phyloP scores from a whole-genome alignment of 1,284 basidiomycete species.

The Boletus mariae region DNA sequence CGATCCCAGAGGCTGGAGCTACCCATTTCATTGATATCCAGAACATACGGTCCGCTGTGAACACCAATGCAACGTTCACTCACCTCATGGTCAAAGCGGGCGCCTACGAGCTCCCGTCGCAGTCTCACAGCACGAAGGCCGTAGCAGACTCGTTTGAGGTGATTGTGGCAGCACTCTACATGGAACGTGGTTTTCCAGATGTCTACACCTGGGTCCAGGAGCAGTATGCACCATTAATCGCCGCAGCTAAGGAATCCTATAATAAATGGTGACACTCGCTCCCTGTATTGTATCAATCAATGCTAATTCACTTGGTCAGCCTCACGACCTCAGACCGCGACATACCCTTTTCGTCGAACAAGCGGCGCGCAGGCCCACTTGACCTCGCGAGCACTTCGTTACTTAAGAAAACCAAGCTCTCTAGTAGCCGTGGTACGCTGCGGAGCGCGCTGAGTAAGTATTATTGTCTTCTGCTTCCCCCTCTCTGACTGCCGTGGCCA shows the following conservation, averaged over 20 bases:
- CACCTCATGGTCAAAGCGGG: slow-evolving; percentile 31
- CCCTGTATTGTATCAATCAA: not conserved
- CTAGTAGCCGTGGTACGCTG: slow-evolving; percentile 15
- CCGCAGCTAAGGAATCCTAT: slow-evolving; percentile 23
- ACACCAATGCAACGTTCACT: slow-evolving; percentile 31
- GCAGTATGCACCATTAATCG: slow-evolving; percentile 27
- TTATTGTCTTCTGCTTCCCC: not conserved
- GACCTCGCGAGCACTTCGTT: slow-evolving; percentile 5
- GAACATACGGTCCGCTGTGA: slow-evolving; percentile 31
- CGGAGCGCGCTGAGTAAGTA: slow-evolving; percentile 20
- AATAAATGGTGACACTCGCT: slow-evolving; percentile 12
- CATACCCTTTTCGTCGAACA: slow-evolving; percentile 6
- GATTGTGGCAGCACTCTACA: slow-evolving; percentile 30
- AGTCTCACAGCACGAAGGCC: slow-evolving; percentile 21
- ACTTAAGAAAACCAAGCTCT: slow-evolving; percentile 24
- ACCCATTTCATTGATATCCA: slow-evolving; percentile 1
- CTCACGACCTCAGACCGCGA: not conserved
- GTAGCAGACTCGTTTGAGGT: slow-evolving; percentile 32
- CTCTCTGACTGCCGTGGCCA: slow-evolving; percentile 15
- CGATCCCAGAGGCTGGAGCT: not conserved
- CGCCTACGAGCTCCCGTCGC: slow-evolving; percentile 23
- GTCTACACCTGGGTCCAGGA: slow-evolving; percentile 31
- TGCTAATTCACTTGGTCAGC: slow-evolving; percentile 16
- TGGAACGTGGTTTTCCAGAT: slow-evolving; percentile 27
- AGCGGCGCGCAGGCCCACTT: slow-evolving; percentile 9